These are phyloP conservation scores for Pleoardoris graminearum DNA, from an alignment of 2,329 filamentous ascomycete species.

Conservation along the genomic window DNA sequence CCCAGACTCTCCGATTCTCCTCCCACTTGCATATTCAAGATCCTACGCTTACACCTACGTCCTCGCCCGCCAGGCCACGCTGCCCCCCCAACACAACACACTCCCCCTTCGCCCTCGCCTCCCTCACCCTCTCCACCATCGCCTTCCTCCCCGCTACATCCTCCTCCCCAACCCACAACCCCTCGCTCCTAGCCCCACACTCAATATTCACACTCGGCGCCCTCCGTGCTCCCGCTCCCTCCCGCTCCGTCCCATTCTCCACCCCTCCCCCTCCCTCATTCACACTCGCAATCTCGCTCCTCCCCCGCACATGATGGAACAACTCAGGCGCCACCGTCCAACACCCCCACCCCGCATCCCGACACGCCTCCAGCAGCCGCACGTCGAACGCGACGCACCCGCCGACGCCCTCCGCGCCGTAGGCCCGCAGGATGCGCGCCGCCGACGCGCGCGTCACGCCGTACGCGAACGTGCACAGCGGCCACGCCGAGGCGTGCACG, in stretches of 20 bases:
- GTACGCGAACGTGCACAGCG: conserved; percentile 15
- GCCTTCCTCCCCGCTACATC: conserved; percentile 1
- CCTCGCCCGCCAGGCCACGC: background rate
- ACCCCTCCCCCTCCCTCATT: conserved; percentile 18
- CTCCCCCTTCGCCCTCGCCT: conserved; percentile 4
- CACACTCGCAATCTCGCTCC: conserved; percentile 34
- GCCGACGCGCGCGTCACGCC: conserved; percentile 29
- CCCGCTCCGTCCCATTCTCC: background rate
- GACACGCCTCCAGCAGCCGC: conserved; percentile 44
- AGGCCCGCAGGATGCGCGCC: conserved; percentile 28
- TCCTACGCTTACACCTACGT: too few species aligned
- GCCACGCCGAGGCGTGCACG: conserved; percentile 9
- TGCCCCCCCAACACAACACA: background rate
- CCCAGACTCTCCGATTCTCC: too few species aligned
- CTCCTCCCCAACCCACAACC: conserved; percentile 5
- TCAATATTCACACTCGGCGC: background rate
- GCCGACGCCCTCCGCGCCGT: conserved; percentile 20
- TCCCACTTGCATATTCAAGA: too few species aligned
- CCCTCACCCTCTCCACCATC: conserved; percentile 7
- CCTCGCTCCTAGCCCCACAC: background rate
- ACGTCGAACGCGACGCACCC: conserved; percentile 44
- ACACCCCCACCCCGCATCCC: conserved; percentile 41
- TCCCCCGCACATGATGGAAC: conserved; percentile 44
- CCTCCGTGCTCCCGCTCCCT: background rate
- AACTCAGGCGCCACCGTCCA: conserved; percentile 45